phyloP scores from a whole-genome alignment of 768 basidiomycete species.

The Russula compacta region DNA sequence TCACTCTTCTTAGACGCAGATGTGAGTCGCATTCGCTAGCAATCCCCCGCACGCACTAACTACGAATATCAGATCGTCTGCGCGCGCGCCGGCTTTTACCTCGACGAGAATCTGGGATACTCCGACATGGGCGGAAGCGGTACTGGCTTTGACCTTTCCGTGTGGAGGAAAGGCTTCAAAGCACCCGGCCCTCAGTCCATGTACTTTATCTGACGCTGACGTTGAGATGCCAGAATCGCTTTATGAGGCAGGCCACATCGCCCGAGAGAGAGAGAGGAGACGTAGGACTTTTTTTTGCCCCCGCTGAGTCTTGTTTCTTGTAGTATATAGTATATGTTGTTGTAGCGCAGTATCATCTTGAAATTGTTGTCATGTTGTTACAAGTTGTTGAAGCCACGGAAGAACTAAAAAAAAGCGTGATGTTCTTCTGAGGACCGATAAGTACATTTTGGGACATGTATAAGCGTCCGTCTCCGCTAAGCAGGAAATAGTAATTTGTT shows the following conservation, averaged over 20 bases:
- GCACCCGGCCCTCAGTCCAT: conserved; percentile 12
- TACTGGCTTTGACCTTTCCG: not conserved
- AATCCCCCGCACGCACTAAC: not conserved
- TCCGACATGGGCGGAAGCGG: conserved; percentile 10
- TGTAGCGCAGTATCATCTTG: not conserved
- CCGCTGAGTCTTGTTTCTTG: not conserved
- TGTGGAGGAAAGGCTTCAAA: conserved; percentile 10
- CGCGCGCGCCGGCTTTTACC: conserved; percentile 44
- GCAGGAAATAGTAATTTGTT: too few relatives aligned
- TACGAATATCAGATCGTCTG: conserved; percentile 39
- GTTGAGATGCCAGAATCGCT: not conserved
- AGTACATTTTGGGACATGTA: too few relatives aligned
- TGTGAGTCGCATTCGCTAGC: conserved; percentile 25
- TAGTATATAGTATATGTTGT: not conserved
- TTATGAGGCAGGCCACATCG: too few relatives aligned
- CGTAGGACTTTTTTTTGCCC: not conserved
- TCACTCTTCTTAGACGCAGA: conserved; percentile 41
- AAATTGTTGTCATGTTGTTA: not conserved
- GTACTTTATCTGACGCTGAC: conserved; percentile 18
- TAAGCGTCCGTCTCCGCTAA: not conserved
- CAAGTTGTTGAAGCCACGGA: not conserved
- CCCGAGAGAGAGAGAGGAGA: not conserved
- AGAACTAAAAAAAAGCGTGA: too few relatives aligned
- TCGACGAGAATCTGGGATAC: conserved; percentile 24
- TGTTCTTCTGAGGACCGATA: too few relatives aligned